Base-by-base conservation (phyloP, 129 eudicot genomes). In the Calendula officinalis region DNA sequence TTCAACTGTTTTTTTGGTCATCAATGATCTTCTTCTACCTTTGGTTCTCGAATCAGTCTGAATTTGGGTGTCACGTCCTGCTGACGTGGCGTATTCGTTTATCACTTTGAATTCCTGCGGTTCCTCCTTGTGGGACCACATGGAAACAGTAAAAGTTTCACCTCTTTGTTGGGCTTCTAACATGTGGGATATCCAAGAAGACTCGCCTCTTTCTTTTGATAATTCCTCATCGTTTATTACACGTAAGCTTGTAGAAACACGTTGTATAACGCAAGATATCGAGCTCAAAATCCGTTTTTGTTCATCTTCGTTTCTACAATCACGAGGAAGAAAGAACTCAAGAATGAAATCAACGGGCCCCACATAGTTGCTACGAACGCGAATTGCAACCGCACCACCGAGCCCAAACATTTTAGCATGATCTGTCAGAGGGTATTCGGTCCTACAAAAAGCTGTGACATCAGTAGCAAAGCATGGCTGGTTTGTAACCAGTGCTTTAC, bases 161-260 rank as follows among this genome's bases (percentile, higher is more conserved):
- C 95, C 95, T 66, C 82, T 78, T 57, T 68, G 61, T 44, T 82
- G 89, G 16, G 83, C 82, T 14, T 75, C 85, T 73, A 75, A 59
- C 88, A 79, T 75, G 55, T 76, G 56, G 6, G 78, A 75, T 66
- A 83, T 77, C 90, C 85, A 81, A 49, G 84, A 67, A 15, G 75
- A 61, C 40, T 53, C 54, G 14, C 56, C 56, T 38, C 11, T 34
- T 70, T 39, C 68, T 57, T 11, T 74, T n/a, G 57, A 64, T 13
- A 79, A 38, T 64, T 77, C 90, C 44, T 74, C 76, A 36, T 70
- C 79, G 5, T 76, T 53, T 34, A 77, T 55, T 8, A 75, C 69
- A 16, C 64, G 83, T 62, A 81, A 80, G 49, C 75, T 66, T 70
- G 66, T 49, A 41, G 77, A 70, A 54, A 72, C 68, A 30, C 62